Conservation (phyloP, 1,139 yeast genomes). For the Sugiyamaella japonica region DNA sequence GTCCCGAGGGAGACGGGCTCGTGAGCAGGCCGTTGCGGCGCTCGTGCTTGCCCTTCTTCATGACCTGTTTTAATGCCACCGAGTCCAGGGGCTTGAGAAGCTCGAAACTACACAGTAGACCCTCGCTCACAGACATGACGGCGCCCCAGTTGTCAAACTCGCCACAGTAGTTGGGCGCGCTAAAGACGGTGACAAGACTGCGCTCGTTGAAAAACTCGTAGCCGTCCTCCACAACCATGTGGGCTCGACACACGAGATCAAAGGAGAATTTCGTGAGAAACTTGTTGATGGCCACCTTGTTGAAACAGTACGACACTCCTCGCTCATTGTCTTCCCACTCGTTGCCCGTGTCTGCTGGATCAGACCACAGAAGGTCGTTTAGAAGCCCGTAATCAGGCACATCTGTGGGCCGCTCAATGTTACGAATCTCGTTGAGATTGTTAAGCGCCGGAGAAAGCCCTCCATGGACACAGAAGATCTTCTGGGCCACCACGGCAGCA, state of each 20-base stretch:
- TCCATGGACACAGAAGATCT: conserved; percentile 96
- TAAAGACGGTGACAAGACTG: conserved; percentile 88
- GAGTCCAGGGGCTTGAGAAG: conserved; percentile 91
- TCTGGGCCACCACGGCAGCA: conserved; percentile 94
- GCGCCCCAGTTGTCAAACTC: conserved; percentile 99
- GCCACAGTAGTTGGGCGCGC: conserved; percentile 97
- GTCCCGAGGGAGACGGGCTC: conserved; percentile 22
- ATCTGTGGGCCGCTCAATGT: conserved; percentile 92
- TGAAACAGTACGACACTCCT: conserved; percentile 95
- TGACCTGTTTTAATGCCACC: conserved; percentile 84
- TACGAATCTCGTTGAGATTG: conserved; percentile 87
- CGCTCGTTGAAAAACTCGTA: conserved; percentile 95
- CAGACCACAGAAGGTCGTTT: conserved; percentile 93
- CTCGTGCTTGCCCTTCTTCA: conserved; percentile 42
- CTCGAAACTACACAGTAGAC: conserved; percentile 87
- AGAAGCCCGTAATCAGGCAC: conserved; percentile 94
- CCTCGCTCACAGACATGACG: conserved; percentile 95
- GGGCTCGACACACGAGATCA: conserved; percentile 94
- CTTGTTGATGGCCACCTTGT: conserved; percentile 88
- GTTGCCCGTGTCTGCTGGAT: conserved; percentile 90
- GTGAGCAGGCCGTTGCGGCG: conserved; percentile 30
- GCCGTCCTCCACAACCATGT: conserved; percentile 99
- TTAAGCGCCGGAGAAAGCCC: conserved; percentile 91
- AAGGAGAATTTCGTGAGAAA: conserved; percentile 84
- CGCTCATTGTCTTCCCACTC: conserved; percentile 99